Evolutionary conservation across 2,329 filamentous ascomycete genomes (phyloP).

Genomic region (Phyllosticta citrichinensis): DNA sequence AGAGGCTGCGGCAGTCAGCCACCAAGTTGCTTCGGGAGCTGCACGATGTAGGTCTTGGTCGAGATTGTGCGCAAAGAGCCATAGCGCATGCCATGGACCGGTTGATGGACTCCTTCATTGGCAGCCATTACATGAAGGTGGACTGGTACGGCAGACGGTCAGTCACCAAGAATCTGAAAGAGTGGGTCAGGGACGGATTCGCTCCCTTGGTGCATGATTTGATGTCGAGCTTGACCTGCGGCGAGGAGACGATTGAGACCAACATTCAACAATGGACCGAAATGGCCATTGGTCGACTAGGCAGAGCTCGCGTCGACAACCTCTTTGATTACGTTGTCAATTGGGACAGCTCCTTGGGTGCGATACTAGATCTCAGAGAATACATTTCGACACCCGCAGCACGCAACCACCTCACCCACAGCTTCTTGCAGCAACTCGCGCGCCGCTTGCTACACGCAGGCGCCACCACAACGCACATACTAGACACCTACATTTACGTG

Average conservation of each 20-base stretch:
- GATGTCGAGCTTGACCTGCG: conserved; percentile 31
- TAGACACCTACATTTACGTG: conserved; percentile 69
- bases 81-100: conserved; percentile 62
- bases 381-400: conserved; percentile 59
- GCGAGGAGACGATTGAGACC: conserved; percentile 32
- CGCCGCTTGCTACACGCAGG: conserved; percentile 63
- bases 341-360: conserved; percentile 63
- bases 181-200: conserved; percentile 62
- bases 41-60: conserved; percentile 55
- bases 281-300: conserved; percentile 58
- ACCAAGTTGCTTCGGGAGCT: conserved; percentile 46
- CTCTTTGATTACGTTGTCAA: conserved; percentile 70
- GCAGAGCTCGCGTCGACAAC: conserved; percentile 57
- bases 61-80: conserved; percentile 58
- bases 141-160: conserved; percentile 47
- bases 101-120: conserved; percentile 54
- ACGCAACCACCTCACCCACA: conserved; percentile 59
- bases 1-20: background rate
- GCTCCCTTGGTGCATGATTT: conserved; percentile 55
- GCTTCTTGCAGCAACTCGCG: conserved; percentile 57
- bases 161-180: conserved; percentile 49
- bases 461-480: conserved; percentile 63
- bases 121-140: conserved; percentile 49
- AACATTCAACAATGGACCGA: conserved; percentile 58
- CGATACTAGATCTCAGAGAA: conserved; percentile 62